Conservation (phyloP, 108 stramenopile species). For the Schizochytrium sp. region DNA sequence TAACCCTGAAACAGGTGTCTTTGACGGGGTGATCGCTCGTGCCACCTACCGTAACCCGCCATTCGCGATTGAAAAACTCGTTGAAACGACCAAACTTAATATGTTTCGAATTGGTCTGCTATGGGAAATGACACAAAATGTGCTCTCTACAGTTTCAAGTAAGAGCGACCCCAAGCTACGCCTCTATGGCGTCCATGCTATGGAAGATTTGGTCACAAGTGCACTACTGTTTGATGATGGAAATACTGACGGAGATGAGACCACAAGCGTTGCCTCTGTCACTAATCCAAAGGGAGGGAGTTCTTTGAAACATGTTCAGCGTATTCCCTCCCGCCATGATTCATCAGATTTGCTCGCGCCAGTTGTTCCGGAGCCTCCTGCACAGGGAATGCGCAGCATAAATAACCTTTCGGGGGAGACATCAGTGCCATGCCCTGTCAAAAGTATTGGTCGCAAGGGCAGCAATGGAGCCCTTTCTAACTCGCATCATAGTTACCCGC, state of each 20-base stretch:
- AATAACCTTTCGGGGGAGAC: background rate
- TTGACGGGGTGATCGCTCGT: conserved; percentile 29
- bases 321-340: background rate
- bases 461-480: background rate
- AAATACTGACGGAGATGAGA: background rate
- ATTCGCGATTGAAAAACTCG: conserved; percentile 59
- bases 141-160: conserved; percentile 4
- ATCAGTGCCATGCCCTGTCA: background rate
- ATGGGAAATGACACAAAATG: conserved; percentile 61
- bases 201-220: conserved; percentile 28
- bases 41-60: conserved; percentile 61
- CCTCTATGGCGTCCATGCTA: conserved; percentile 33
- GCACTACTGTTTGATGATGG: conserved; percentile 22
- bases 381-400: background rate
- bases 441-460: conserved; percentile 34
- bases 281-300: background rate
- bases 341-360: background rate
- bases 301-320: background rate
- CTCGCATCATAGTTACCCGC: background rate
- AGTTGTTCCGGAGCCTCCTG: background rate
- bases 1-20: background rate
- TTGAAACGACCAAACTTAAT: conserved; percentile 52
- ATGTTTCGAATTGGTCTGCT: conserved; percentile 54
- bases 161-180: conserved; percentile 52
- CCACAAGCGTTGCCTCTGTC: background rate